Conservation (phyloP, 305 asterid species). For the Fraxinus albicans region DNA sequence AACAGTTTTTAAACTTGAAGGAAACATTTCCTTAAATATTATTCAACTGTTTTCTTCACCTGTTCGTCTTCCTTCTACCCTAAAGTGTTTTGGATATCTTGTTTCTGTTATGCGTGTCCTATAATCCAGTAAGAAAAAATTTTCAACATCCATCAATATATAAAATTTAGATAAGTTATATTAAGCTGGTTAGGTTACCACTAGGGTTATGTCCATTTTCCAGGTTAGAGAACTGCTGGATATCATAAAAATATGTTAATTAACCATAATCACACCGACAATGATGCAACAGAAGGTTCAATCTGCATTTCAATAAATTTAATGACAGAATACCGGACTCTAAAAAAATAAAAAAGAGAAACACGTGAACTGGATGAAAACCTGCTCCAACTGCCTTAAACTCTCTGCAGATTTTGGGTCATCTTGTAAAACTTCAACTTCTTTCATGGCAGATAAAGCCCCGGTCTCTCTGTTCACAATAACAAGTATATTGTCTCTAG, state of each 20-base stretch:
- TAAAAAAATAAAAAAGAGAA: not conserved
- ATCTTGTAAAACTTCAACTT: conserved; percentile 70
- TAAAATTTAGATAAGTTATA: not conserved
- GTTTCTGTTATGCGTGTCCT: not conserved
- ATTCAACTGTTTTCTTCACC: not conserved
- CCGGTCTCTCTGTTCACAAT: conserved; percentile 62
- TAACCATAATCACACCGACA: not conserved
- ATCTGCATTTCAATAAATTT: not conserved
- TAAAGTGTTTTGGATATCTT: not conserved
- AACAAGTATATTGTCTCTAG: conserved; percentile 3
- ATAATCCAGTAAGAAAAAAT: not conserved
- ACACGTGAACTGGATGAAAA: conserved; percentile 7
- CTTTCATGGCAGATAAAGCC: conserved; percentile 89
- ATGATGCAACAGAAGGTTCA: not conserved
- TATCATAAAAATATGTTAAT: not conserved
- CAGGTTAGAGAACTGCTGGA: not conserved
- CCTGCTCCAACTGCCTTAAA: conserved; percentile 79
- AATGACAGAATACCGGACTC: not conserved
- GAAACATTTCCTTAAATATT: not conserved
- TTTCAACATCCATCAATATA: not conserved
- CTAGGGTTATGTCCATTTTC: not conserved
- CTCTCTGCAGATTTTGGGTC: conserved; percentile 73
- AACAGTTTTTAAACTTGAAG: not conserved
- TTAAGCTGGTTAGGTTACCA: not conserved
- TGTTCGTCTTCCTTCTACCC: not conserved